Conservation (phyloP, 306 rosid species). For the Dalbergia cultrata region DNA sequence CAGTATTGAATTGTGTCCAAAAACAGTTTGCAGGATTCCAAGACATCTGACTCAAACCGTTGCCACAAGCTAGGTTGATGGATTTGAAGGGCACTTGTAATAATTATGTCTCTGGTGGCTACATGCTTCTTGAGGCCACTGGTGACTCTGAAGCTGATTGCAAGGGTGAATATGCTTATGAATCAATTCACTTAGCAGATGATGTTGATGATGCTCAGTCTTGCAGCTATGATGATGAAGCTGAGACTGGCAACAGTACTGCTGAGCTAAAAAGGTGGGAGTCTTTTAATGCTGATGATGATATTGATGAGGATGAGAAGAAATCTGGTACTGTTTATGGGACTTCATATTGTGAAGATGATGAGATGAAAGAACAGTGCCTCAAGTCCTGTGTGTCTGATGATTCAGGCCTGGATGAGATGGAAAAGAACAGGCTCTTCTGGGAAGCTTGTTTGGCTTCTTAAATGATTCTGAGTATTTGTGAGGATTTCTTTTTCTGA, state of each 20-base stretch:
- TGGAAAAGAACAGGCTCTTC: constrained; percentile 77
- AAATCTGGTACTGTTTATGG: constrained; percentile 34
- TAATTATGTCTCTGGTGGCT: neutral
- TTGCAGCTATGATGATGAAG: constrained; percentile 61
- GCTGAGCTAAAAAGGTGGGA: constrained; percentile 43
- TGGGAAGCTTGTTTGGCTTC: constrained; percentile 99
- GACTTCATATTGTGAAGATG: constrained; percentile 49
- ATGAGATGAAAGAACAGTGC: constrained; percentile 44
- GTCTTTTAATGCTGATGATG: constrained; percentile 27
- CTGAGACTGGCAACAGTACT: constrained; percentile 23
- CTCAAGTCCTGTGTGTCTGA: constrained; percentile 63
- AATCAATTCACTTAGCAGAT: constrained; percentile 29
- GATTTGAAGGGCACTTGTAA: constrained; percentile 2
- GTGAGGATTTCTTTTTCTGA: neutral
- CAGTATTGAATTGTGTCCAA: constrained; percentile 2
- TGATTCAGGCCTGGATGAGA: constrained; percentile 78
- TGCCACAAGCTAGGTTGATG: constrained; percentile 19
- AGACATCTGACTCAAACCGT: neutral
- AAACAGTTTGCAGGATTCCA: constrained; percentile 9
- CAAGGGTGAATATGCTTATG: constrained; percentile 38
- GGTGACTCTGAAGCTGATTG: constrained; percentile 81
- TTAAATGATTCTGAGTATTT: constrained; percentile 33
- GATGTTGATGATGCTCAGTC: constrained; percentile 81
- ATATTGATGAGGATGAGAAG: constrained; percentile 32
- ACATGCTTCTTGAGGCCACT: constrained; percentile 69